Conservation (phyloP, 768 basidiomycete genomes). For the Auricularia cornea region DNA sequence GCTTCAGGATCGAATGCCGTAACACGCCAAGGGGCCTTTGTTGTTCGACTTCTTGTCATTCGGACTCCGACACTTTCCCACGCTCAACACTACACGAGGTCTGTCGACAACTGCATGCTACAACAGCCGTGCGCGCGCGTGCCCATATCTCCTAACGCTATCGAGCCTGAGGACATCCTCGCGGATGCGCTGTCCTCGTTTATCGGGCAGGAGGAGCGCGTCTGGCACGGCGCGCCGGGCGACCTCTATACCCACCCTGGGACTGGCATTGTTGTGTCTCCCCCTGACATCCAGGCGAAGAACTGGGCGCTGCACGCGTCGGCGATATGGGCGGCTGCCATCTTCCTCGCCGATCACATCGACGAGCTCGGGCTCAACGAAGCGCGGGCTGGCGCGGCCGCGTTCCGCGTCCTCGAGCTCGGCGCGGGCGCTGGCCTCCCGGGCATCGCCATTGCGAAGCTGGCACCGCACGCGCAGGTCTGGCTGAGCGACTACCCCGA, state of each 20-base stretch:
- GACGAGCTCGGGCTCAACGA: conserved; percentile 34
- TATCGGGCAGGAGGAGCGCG: conserved; percentile 37
- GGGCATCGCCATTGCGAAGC: conserved; percentile 55
- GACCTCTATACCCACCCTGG: conserved; percentile 3
- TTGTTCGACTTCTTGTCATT: no score
- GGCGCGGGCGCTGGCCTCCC: conserved; percentile 72
- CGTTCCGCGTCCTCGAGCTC: conserved; percentile 49
- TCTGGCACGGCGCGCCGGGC: conserved; percentile 39
- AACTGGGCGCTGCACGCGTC: conserved; percentile 76
- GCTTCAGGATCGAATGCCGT: no score
- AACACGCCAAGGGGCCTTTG: no score
- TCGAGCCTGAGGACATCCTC: conserved; percentile 68
- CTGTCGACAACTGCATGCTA: no score
- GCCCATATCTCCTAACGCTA: neutral
- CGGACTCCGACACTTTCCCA: no score
- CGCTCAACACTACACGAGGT: no score
- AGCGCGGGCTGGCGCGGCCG: neutral
- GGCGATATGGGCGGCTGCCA: conserved; percentile 64
- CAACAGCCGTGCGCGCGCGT: no score
- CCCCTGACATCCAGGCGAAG: conserved; percentile 55
- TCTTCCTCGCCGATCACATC: conserved; percentile 60
- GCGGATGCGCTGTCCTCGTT: conserved; percentile 52
- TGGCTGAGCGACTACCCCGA: conserved; percentile 69
- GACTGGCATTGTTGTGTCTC: conserved; percentile 34
- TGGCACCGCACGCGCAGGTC: conserved; percentile 27